Base-by-base conservation (phyloP, 2,329 filamentous ascomycete species). In the Fusarium austroafricanum region DNA sequence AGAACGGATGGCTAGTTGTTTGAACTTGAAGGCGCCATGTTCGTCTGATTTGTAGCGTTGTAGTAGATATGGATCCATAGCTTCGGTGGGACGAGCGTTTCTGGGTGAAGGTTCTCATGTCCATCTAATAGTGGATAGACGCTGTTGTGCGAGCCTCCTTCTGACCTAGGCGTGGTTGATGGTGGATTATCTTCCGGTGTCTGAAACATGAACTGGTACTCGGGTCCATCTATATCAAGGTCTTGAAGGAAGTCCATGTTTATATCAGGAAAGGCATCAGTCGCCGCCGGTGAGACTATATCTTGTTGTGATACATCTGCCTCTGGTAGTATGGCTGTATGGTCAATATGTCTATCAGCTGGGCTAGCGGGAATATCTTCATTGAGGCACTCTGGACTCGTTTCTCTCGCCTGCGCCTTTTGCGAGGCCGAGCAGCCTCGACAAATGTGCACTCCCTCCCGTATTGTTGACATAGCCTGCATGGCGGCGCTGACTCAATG, bases 171-270 rank as follows among this genome's bases (percentile, higher is more conserved):
- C 2, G 2, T 2, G 0, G 14, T 15, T 1, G 38, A 20, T 14
- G 38, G 14, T 0, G 20, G 1, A 8, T 39, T 10, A 2, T 55
- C 14, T 1, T 33, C n/a, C 0, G 55, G 49, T 6, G 49, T 58
- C 18, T 58, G 55, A 3, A 55, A 58, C 49, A 58, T 58, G 5
- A 58, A 58, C 17, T 26, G 55, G 38, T 54, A 58, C 1, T 55
- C 55, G 2, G 39, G 5, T 1, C 26, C 23, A 3, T 58, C 39
- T 0, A 58, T 55, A 17, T 58, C 47, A 0, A 58, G 39, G 5
- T 58, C 31, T n/a, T 58, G 55, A 11, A 58, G 38, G 10, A 58
- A 55, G 23, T 58, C 29, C 49, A 58, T 58, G 8, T 10, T 40
- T 1, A 55, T 39, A 12, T 55, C 53, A 12, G 31, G 42, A 15